These are phyloP conservation scores for Hypoxylon perforatum DNA, from an alignment of 495 filamentous ascomycete genomes.

Conservation along the genomic window DNA sequence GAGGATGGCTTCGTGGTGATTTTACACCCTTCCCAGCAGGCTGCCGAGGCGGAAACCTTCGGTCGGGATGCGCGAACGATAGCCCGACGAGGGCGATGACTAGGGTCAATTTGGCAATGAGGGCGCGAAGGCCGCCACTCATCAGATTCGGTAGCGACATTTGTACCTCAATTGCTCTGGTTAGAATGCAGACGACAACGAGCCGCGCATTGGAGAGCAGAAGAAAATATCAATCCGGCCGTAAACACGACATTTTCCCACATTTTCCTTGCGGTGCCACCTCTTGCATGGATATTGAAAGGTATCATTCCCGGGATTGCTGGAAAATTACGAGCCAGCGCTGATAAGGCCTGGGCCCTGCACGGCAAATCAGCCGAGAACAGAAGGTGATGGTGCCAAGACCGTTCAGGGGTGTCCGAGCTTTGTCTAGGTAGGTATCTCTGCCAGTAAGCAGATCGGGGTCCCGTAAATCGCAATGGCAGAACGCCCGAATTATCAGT, in stretches of 20 bases:
- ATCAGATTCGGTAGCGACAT: slow-evolving; percentile 21
- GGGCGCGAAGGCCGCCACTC: slow-evolving; percentile 14
- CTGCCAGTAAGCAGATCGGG: slow-evolving; percentile 16
- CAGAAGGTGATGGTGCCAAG: slow-evolving; percentile 44
- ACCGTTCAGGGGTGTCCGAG: slow-evolving; percentile 19
- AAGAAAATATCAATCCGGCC: slow-evolving; percentile 10
- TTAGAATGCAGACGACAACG: slow-evolving; percentile 17
- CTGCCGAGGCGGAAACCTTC: slow-evolving; percentile 28
- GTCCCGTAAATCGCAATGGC: not conserved
- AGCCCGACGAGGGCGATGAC: slow-evolving; percentile 29
- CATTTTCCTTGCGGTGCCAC: slow-evolving; percentile 21
- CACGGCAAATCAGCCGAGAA: slow-evolving; percentile 43
- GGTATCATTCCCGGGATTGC: slow-evolving; percentile 30
- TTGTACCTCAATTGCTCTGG: slow-evolving; percentile 26
- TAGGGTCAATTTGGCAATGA: slow-evolving; percentile 27
- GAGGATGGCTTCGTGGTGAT: slow-evolving; percentile 25
- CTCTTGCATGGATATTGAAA: slow-evolving; percentile 24
- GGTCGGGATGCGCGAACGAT: slow-evolving; percentile 32
- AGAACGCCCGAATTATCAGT: not conserved
- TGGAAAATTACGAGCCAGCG: slow-evolving; percentile 27
- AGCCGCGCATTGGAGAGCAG: slow-evolving; percentile 20
- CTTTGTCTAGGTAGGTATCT: slow-evolving; percentile 8
- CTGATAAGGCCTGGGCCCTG: slow-evolving; percentile 31
- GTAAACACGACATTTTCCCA: slow-evolving; percentile 33
- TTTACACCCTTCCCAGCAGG: slow-evolving; percentile 5